These are phyloP conservation scores for Conidiobolus incongruus DNA, from an alignment of 371 early-diverging fungal species.

Conservation along the genomic window DNA sequence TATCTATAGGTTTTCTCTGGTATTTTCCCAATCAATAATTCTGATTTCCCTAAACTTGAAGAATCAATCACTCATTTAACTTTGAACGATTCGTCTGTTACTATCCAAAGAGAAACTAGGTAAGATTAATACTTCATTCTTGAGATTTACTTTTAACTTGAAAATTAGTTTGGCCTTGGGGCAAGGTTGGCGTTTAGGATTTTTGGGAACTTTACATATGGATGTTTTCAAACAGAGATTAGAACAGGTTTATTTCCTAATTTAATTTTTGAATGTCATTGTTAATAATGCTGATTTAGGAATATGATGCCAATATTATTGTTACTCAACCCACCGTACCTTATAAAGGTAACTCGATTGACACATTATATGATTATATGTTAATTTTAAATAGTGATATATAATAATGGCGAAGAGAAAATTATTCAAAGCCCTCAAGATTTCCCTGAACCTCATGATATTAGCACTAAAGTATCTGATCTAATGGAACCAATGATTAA, in stretches of 20 bases:
- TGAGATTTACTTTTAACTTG: neutral
- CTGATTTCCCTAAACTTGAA: conserved; percentile 64
- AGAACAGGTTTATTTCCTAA: conserved; percentile 76
- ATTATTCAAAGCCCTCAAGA: conserved; percentile 73
- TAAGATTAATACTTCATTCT: conserved; percentile 4
- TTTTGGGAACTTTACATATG: conserved; percentile 90
- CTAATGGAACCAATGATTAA: conserved; percentile 81
- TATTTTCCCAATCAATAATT: conserved; percentile 75
- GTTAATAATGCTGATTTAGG: conserved; percentile 23
- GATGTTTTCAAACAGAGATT: conserved; percentile 90
- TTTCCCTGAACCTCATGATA: conserved; percentile 61
- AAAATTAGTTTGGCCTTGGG: conserved; percentile 49
- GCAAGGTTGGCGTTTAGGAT: conserved; percentile 93
- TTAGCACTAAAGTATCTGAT: conserved; percentile 29
- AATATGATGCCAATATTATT: conserved; percentile 78
- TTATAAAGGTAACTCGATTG: conserved; percentile 25
- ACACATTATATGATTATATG: neutral
- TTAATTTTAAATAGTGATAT: conserved; percentile 15
- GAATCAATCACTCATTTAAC: conserved; percentile 82
- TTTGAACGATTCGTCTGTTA: conserved; percentile 83
- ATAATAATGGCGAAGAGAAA: conserved; percentile 24
- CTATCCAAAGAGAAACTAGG: conserved; percentile 69
- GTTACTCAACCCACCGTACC: conserved; percentile 87
- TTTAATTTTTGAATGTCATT: no score
- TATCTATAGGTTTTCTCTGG: conserved; percentile 55